Percentiles rank a stretch among this genome's conserved stretches.
phyloP scores from a whole-genome alignment of 2,329 filamentous ascomycete genomes.

The Xylariaceae sp. region DNA sequence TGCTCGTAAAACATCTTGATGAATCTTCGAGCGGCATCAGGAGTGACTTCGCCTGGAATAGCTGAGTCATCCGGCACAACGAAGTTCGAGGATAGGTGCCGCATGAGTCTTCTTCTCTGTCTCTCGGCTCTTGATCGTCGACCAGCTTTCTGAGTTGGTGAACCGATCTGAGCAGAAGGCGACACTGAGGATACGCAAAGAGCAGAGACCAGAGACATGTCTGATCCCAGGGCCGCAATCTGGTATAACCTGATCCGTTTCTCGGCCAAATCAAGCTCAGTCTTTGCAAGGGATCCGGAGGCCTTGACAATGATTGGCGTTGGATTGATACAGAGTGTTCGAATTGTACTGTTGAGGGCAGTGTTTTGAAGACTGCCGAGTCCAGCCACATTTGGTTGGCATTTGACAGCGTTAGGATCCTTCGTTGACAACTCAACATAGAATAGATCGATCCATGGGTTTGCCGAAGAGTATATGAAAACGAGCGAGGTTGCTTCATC shows the following conservation, averaged over 20 bases:
- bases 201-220: conserved; percentile 53
- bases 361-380: conserved; percentile 19
- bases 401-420: conserved; percentile 32
- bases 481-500: conserved; percentile 31
- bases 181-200: conserved; percentile 34
- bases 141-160: conserved; percentile 26
- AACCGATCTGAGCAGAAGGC: conserved; percentile 20
- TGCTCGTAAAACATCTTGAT: conserved; percentile 35
- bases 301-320: conserved; percentile 34
- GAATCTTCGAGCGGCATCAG: conserved; percentile 17
- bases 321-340: conserved; percentile 34
- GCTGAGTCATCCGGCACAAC: conserved; percentile 34
- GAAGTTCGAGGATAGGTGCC: conserved; percentile 30
- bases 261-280: conserved; percentile 39
- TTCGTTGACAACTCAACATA: conserved; percentile 31
- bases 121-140: conserved; percentile 3
- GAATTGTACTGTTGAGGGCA: conserved; percentile 18
- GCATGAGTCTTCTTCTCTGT: conserved; percentile 27
- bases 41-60: conserved; percentile 5
- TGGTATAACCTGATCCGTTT: conserved; percentile 55
- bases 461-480: conserved; percentile 37
- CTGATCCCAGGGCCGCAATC: conserved; percentile 49
- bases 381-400: conserved; percentile 34
- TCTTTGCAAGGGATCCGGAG: conserved; percentile 11
- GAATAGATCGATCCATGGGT: conserved; percentile 39